Evolutionary conservation across 148 eudicot genomes (phyloP).

Genomic region (Agrostemma githago): DNA sequence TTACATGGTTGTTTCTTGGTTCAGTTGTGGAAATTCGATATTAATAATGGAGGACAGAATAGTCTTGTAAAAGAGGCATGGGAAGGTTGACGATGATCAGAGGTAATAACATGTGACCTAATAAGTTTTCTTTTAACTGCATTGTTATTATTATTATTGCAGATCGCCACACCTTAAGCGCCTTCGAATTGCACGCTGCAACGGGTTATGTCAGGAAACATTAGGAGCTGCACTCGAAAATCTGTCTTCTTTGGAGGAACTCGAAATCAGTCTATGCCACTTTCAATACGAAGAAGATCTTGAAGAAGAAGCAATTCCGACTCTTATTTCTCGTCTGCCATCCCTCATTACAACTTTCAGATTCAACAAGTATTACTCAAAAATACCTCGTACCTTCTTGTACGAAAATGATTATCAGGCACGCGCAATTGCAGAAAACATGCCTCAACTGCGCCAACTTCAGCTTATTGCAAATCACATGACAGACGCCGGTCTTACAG

Average conservation of each 20-base stretch:
- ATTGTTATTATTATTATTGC: conserved; percentile 4
- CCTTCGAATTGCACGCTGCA: conserved; percentile 46
- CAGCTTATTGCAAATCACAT: conserved; percentile 53
- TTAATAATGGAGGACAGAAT: too few relatives aligned
- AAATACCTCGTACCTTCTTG: conserved; percentile 2
- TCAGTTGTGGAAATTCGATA: too few relatives aligned
- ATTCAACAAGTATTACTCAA: conserved; percentile 25
- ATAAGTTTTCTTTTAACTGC: too few relatives aligned
- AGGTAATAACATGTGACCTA: too few relatives aligned
- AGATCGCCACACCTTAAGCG: conserved; percentile 57
- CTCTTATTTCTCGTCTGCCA: background rate
- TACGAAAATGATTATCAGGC: conserved; percentile 44
- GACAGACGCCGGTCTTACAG: conserved; percentile 45
- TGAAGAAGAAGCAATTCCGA: too few relatives aligned
- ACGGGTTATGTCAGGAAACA: conserved; percentile 30
- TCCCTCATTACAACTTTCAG: conserved; percentile 40
- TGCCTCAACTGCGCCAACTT: conserved; percentile 45
- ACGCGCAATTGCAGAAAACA: conserved; percentile 40
- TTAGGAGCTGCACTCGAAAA: conserved; percentile 39
- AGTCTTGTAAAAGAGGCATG: too few relatives aligned
- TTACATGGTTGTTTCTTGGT: too few relatives aligned
- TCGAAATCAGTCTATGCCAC: conserved; percentile 25
- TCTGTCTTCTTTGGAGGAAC: conserved; percentile 53
- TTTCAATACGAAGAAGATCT: too few relatives aligned
- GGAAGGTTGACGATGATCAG: too few relatives aligned